These are phyloP conservation scores for Eucommia ulmoides DNA, from an alignment of 257 asterid species.

Conservation along the genomic window DNA sequence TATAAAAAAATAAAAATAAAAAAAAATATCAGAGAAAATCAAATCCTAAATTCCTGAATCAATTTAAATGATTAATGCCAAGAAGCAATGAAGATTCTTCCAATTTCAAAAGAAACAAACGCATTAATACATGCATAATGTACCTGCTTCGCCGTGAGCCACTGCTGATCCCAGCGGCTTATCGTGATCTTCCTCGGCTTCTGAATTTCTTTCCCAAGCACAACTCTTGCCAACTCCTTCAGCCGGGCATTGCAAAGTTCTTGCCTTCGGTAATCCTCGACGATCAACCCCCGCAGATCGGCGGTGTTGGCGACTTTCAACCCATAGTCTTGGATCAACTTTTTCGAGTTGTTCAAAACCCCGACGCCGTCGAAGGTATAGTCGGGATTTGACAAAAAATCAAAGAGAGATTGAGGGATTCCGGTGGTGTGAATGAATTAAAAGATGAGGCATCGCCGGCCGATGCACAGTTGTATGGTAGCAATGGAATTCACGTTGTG, in stretches of 20 bases:
- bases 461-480: conserved; percentile 28
- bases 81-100: conserved; percentile 9
- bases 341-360: conserved; percentile 11
- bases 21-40: too few relatives aligned
- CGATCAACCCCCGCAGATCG: conserved; percentile 18
- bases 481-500: conserved; percentile 14
- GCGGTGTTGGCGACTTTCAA: conserved; percentile 10
- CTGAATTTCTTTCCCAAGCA: conserved; percentile 11
- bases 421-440: conserved; percentile 12
- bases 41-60: too few relatives aligned
- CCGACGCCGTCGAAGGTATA: conserved; percentile 21
- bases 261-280: neutral
- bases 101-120: conserved; percentile 16
- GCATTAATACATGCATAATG: conserved; percentile 27
- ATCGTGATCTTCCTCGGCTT: conserved; percentile 22
- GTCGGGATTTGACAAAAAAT: conserved; percentile 5
- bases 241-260: conserved; percentile 16
- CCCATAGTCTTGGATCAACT: conserved; percentile 16
- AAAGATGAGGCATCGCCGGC: conserved; percentile 24
- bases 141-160: conserved; percentile 11
- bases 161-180: conserved; percentile 18
- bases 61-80: too few relatives aligned
- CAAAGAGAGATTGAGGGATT: conserved; percentile 3
- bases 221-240: conserved; percentile 14
- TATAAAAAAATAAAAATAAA: too few relatives aligned